Base-by-base conservation (phyloP, 225 moss, liverwort and hornwort genomes). In the Pseudisothecium myosuroides region DNA sequence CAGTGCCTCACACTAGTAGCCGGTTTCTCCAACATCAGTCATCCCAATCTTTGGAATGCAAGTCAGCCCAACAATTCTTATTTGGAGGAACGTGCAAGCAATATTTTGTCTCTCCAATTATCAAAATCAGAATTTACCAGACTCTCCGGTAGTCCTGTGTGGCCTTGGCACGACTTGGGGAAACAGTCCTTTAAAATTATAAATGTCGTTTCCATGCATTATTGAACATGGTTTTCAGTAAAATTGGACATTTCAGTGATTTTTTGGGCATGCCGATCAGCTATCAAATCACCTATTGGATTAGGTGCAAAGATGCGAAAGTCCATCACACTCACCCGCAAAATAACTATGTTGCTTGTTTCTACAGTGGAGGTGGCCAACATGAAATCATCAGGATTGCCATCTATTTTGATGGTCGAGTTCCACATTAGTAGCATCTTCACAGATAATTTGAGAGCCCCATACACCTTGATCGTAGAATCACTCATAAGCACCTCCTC, bases 391-490 rank as follows among this genome's bases (percentile, higher is more conserved):
- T 98, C 97, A 83, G 94, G 94, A 83, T 93, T 96, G 76, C 97
- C 98, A 88, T 97, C 94, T 64, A 98, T 93, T 82, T 90, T 90
- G 73, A 98, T 85, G 49, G 91, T 90, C 72, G 96, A 95, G 84
- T 96, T 95, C 92, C 94, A 94, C 96, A 98, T 93, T n/a, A 95
- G 93, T 32, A 98, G 91, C 96, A 98, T 93, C 94, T 98, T 98
- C 45, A 96, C 96, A 67, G 91, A 89, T 83, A 98, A 92, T 88
- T 97, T 97, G 60, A 97, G 89, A 77, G 98, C 98, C 76, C 97
- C 98, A 85, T 96, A 98, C 55, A 97, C 97, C 93, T 95, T 93
- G 83, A 98, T 96, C n/a, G 93, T 94, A 76, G 96, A 94, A 88
- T 96, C 94, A 54, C 91, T 94, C 94, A 93, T 95, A 27, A 94